Evolutionary conservation across 306 rosid species (phyloP), one percentile per base, ranked within the genome.

Genomic region (Quercus parvula): DNA sequence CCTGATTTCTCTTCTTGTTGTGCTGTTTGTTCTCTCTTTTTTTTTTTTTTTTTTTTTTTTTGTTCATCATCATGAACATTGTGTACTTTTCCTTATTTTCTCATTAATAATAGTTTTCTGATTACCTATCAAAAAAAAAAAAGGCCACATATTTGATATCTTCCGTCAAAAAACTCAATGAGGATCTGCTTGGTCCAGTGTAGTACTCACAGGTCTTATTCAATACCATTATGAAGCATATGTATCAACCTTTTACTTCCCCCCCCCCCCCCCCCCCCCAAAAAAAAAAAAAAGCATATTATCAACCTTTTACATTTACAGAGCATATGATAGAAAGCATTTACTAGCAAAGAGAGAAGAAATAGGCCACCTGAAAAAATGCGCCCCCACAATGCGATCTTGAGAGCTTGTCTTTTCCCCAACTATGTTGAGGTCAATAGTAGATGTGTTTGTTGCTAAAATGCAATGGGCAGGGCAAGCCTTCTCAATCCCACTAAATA

Each of bases 331-430:
- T 62, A 15, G 79, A 75, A 67, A 59, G 71, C 75, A 70, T 58
- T 27, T 27, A 14, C 49, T 13, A 35, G 70, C 49, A 28, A 41
- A 70, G 75, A 84, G 69, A 78, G 78, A 71, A 28, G 66, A 75
- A 73, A 51, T 70, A 55, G 54, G 41, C 87, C 61, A 96, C 99
- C 98, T 93, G 92, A 96, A 96, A 91, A 96, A 96, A 77, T 96
- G 98, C 81, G 99, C 99, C 66, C 99, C 98, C 73, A 84, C 87
- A 5, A 93, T 84, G 67, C 99, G 92, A 84, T 93, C 97, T 57
- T 84, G 89, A 79, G 94, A 88, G 67, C 72, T 84, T 77, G 91
- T 89, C 86, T 86, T 91, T 78, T 90, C 87, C 74, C 99, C 94
- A 75, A 96, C 67, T 80, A 90, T 5, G 85, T 84, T 85, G 78